Evolutionary conservation across 2,329 filamentous ascomycete genomes (phyloP).

Genomic region (Fusarium camptoceras): DNA sequence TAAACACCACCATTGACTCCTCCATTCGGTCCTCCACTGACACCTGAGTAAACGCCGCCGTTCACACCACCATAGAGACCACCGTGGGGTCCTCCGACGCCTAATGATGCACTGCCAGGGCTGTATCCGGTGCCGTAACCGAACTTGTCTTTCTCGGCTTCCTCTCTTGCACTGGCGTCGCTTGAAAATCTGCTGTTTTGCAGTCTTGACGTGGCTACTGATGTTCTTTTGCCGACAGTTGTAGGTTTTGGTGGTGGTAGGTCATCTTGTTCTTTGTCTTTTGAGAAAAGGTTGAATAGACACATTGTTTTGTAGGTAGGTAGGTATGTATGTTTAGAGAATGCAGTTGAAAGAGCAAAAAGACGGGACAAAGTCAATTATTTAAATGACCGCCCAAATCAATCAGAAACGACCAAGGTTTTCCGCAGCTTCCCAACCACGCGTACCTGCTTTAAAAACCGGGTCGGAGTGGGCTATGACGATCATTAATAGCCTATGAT

Average conservation of each 20-base stretch:
- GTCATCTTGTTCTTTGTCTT: constrained; percentile 14
- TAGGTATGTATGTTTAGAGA: background rate
- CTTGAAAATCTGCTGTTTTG: constrained; percentile 21
- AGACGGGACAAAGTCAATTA: background rate
- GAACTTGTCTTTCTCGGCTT: constrained; percentile 2
- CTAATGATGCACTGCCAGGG: constrained; percentile 16
- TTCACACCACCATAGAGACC: constrained; percentile 33
- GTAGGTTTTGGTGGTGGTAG: constrained; percentile 15
- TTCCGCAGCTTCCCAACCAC: background rate
- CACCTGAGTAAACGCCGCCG: constrained; percentile 25
- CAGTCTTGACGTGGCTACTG: constrained; percentile 30
- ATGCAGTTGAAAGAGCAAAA: background rate
- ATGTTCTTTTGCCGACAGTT: constrained; percentile 24
- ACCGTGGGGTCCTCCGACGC: constrained; percentile 11
- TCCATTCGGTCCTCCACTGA: constrained; percentile 22
- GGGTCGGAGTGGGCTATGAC: constrained; percentile 13
- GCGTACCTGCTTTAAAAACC: constrained; percentile 13
- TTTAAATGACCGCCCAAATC: background rate
- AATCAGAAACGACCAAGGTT: background rate
- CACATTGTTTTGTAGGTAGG: constrained; percentile 11
- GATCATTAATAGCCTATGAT: background rate
- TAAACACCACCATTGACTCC: constrained; percentile 31
- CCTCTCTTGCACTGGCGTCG: constrained; percentile 16
- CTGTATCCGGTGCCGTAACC: constrained; percentile 14
- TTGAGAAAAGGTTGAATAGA: constrained; percentile 33